phyloP scores from a whole-genome alignment of 73 alveolate genomes.

The Strombidium stylifer region DNA sequence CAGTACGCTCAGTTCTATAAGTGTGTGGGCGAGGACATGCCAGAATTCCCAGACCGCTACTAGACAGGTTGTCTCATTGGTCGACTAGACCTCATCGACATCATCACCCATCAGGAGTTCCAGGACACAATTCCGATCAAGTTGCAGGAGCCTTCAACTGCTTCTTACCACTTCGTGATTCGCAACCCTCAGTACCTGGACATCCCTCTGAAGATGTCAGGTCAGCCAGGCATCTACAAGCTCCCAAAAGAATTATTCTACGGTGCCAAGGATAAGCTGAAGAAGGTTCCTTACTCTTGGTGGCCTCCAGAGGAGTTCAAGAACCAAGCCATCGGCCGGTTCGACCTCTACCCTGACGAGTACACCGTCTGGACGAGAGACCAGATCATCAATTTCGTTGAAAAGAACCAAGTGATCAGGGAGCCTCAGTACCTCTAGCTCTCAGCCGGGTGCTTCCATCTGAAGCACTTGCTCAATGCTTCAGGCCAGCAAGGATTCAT shows the following conservation, averaged over 20 bases:
- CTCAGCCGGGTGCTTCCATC: slow-evolving; percentile 17
- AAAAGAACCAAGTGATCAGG: not conserved
- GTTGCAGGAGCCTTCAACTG: slow-evolving; percentile 63
- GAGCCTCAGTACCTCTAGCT: not conserved
- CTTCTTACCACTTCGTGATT: slow-evolving; percentile 60
- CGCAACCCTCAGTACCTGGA: slow-evolving; percentile 72
- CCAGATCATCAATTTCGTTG: not conserved
- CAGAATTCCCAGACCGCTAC: slow-evolving; percentile 75
- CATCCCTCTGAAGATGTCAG: slow-evolving; percentile 72
- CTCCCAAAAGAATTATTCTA: slow-evolving; percentile 37
- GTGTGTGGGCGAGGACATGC: slow-evolving; percentile 33
- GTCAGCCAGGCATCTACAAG: slow-evolving; percentile 51
- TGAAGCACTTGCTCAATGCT: slow-evolving; percentile 3
- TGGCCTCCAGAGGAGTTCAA: slow-evolving; percentile 58
- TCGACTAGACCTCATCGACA: slow-evolving; percentile 73
- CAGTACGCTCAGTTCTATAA: slow-evolving; percentile 50
- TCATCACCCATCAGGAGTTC: slow-evolving; percentile 63
- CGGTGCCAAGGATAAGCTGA: slow-evolving; percentile 46
- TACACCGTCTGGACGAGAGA: not conserved
- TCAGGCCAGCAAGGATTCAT: not conserved
- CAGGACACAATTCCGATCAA: slow-evolving; percentile 41
- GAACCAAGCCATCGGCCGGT: slow-evolving; percentile 17
- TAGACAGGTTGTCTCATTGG: slow-evolving; percentile 79
- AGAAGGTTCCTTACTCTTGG: slow-evolving; percentile 49
- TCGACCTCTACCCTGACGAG: slow-evolving; percentile 21